Evolutionary conservation across 2,329 filamentous ascomycete genomes (phyloP).

Genomic region (Cordyceps cicadae): DNA sequence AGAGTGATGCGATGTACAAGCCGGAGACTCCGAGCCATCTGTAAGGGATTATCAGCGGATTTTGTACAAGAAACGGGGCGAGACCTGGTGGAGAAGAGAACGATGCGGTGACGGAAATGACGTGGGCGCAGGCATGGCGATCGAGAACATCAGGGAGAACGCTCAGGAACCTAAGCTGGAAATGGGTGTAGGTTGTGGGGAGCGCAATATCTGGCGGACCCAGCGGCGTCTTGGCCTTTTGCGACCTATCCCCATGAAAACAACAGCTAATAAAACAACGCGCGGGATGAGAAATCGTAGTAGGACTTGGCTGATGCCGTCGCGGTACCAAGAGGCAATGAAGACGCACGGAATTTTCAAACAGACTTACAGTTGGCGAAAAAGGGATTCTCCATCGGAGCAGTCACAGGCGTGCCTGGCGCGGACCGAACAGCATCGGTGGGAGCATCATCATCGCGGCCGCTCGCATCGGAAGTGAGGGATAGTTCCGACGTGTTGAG

Average conservation of each 20-base stretch:
- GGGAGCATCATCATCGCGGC: conserved; percentile 23
- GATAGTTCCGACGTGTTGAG: conserved; percentile 40
- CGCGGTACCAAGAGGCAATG: not conserved
- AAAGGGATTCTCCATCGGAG: conserved; percentile 4
- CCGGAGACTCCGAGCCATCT: conserved; percentile 13
- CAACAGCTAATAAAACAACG: not conserved
- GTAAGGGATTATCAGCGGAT: conserved; percentile 6
- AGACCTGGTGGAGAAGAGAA: not conserved
- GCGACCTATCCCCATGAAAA: not conserved
- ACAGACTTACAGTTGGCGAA: conserved; percentile 1
- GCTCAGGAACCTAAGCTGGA: not conserved
- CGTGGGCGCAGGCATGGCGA: conserved; percentile 8
- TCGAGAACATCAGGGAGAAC: not conserved
- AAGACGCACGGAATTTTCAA: not conserved
- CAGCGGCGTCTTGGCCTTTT: not conserved
- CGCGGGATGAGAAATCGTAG: not conserved
- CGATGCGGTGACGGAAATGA: not conserved
- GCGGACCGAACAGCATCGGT: conserved; percentile 22
- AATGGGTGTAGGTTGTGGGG: not conserved
- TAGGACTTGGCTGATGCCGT: not conserved
- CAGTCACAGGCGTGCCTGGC: conserved; percentile 21
- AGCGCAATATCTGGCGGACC: conserved; percentile 2
- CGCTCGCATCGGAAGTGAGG: conserved; percentile 21
- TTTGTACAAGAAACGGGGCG: not conserved
- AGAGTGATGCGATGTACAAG: conserved; percentile 22